Conservation (phyloP, 352 stramenopile species). For the Aphanomyces invadans region DNA sequence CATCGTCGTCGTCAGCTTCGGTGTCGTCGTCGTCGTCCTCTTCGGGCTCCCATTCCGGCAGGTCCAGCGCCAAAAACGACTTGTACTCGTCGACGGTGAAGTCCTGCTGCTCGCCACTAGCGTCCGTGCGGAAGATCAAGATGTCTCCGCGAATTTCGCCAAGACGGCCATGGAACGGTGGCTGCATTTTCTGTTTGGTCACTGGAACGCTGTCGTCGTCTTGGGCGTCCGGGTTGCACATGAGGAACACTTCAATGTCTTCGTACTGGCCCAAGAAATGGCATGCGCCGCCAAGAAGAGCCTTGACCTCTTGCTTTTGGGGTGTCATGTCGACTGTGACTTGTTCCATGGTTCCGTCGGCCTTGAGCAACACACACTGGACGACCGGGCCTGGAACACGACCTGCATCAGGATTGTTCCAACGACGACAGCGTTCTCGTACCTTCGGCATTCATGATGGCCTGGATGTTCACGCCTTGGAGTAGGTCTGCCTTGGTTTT, state of each 20-base stretch:
- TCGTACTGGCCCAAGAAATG: slow-evolving; percentile 24
- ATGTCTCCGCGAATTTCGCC: slow-evolving; percentile 22
- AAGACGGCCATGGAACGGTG: slow-evolving; percentile 21
- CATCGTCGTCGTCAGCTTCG: slow-evolving; percentile 6
- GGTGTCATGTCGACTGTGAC: slow-evolving; percentile 21
- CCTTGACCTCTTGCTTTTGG: slow-evolving; percentile 16
- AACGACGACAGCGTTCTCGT: background rate
- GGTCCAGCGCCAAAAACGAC: slow-evolving; percentile 17
- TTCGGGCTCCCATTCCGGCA: slow-evolving; percentile 55
- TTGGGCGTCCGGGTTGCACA: slow-evolving; percentile 23
- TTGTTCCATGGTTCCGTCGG: slow-evolving; percentile 3
- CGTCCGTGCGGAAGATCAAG: slow-evolving; percentile 19
- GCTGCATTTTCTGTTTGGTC: slow-evolving; percentile 19
- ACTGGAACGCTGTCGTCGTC: slow-evolving; percentile 11
- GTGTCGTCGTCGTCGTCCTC: slow-evolving; percentile 28
- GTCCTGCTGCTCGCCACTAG: slow-evolving; percentile 26
- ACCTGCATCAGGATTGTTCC: background rate
- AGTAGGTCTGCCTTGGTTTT: slow-evolving; percentile 9
- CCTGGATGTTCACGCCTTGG: slow-evolving; percentile 10
- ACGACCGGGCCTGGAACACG: slow-evolving; percentile 8
- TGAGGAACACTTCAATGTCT: slow-evolving; percentile 23
- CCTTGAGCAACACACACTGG: slow-evolving; percentile 23
- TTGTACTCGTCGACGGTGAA: slow-evolving; percentile 29
- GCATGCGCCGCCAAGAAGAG: slow-evolving; percentile 11
- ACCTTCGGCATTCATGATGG: slow-evolving; percentile 23